Evolutionary conservation across 2,329 filamentous ascomycete species (phyloP), one percentile per base, ranked within the genome.

Genomic region (Cordyceps pruinosa): DNA sequence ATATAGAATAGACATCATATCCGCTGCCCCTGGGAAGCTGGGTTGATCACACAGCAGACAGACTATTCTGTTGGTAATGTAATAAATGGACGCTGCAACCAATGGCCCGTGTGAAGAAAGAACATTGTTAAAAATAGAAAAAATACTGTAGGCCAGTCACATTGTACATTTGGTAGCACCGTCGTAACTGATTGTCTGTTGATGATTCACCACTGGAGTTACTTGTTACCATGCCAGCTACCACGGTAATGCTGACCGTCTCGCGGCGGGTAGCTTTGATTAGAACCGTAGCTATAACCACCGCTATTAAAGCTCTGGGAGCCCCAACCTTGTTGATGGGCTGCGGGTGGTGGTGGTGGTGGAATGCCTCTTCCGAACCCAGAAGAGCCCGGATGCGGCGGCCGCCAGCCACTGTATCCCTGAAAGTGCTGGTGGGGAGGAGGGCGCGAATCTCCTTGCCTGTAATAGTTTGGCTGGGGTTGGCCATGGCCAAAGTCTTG

Each of bases 371-470:
- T 65, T 4, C 72, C 74, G 61, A 78, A 79, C 1, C 72, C 72
- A 17, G 71, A 67, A 46, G 70, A 66, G 6, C 76, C 75, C 35
- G 76, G 77, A 15, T 76, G 73, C 7, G 77, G 76, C 10, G 76
- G 76, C 19, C 71, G 67, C 72, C 73, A 77, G 3, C 65, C 64
- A 4, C 39, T 30, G 25, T 68, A 65, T 19, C 64, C 65, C 17
- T 68, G 64, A 5, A 57, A 34, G 39, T 62, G 59, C 51, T 66
- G 62, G n/a, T 59, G 61, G 47, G 32, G 47, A 5, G 47, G 26
- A 13, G 58, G 47, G 5, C 47, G 47, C 12, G 48, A 34, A 30
- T 42, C 49, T 15, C 30, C 37, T 10, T 61, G 53, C 44, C 56
- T 58, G 25, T 65, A 60, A 45, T 66, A 61, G 4, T 59, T 44